These are phyloP conservation scores for Nyssa sinensis DNA, from an alignment of 148 eudicot genomes.

Conservation along the genomic window DNA sequence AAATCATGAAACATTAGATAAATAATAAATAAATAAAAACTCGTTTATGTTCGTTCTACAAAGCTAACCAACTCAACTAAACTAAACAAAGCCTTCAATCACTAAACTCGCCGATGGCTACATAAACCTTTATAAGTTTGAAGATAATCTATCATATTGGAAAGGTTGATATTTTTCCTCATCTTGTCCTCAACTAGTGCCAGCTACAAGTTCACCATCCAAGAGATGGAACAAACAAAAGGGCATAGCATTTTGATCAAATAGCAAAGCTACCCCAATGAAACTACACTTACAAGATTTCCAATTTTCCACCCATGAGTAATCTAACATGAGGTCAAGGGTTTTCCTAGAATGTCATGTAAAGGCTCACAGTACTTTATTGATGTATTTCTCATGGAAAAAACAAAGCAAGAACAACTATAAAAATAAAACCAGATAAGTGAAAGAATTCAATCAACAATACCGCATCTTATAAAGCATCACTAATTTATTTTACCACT, in stretches of 20 bases:
- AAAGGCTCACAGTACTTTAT: neutral
- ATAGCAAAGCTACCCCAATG: neutral
- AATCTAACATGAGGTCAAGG: neutral
- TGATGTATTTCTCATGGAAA: neutral
- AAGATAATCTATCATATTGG: no score
- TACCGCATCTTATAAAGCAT: neutral
- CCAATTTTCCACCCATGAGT: neutral
- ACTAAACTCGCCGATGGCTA: no score
- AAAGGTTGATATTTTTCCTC: neutral
- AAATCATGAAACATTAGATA: no score
- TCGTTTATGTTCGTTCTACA: no score
- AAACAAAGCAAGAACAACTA: neutral
- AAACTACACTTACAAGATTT: neutral
- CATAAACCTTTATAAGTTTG: no score
- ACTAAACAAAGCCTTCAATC: no score
- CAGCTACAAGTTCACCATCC: neutral
- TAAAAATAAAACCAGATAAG: neutral
- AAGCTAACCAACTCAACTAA: no score
- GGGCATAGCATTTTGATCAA: neutral
- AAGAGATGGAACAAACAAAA: neutral
- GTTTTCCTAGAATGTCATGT: neutral
- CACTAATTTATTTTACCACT: neutral
- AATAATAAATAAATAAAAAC: no score
- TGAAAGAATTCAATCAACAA: slow-evolving; percentile 16
- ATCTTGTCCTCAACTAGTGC: neutral